Evolutionary conservation across 1,139 yeast genomes (phyloP).

Genomic region (Ogataea hybrid): DNA sequence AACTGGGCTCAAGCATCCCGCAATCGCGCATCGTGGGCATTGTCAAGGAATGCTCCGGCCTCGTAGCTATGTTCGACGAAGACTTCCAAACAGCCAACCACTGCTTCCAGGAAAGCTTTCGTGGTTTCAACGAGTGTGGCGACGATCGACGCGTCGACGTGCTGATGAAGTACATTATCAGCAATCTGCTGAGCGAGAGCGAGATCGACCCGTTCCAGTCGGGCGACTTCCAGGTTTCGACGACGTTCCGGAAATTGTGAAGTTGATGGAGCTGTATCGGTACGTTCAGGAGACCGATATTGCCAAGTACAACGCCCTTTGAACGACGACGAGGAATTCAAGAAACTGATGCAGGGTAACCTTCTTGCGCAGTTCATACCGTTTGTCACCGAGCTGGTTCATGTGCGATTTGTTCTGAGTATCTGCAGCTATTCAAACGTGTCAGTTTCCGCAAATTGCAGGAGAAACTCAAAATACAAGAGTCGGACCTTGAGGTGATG

Average conservation of each 20-base stretch:
- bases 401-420: slow-evolving; percentile 20
- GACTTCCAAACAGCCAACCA: slow-evolving; percentile 62
- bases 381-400: slow-evolving; percentile 29
- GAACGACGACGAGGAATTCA: slow-evolving; percentile 26
- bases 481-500: slow-evolving; percentile 21
- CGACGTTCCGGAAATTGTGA: slow-evolving; percentile 14
- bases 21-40: slow-evolving; percentile 74
- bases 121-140: slow-evolving; percentile 79
- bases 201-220: slow-evolving; percentile 66
- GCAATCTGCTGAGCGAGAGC: slow-evolving; percentile 62
- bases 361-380: slow-evolving; percentile 35
- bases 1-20: slow-evolving; percentile 54
- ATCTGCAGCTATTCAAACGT: slow-evolving; percentile 20
- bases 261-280: slow-evolving; percentile 26
- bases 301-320: slow-evolving; percentile 31
- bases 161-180: slow-evolving; percentile 59
- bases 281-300: slow-evolving; percentile 25
- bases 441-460: slow-evolving; percentile 21
- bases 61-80: slow-evolving; percentile 58
- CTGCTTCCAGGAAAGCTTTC: slow-evolving; percentile 71
- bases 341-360: slow-evolving; percentile 31
- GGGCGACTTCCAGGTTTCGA: slow-evolving; percentile 47
- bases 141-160: slow-evolving; percentile 55
- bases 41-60: slow-evolving; percentile 73
- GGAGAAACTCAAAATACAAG: slow-evolving; percentile 16